Percentiles rank a stretch among this genome's conserved stretches.
These are phyloP conservation scores for Thielaviopsis ethacetica DNA, from an alignment of 2,329 filamentous ascomycete species.

Conservation along the genomic window DNA sequence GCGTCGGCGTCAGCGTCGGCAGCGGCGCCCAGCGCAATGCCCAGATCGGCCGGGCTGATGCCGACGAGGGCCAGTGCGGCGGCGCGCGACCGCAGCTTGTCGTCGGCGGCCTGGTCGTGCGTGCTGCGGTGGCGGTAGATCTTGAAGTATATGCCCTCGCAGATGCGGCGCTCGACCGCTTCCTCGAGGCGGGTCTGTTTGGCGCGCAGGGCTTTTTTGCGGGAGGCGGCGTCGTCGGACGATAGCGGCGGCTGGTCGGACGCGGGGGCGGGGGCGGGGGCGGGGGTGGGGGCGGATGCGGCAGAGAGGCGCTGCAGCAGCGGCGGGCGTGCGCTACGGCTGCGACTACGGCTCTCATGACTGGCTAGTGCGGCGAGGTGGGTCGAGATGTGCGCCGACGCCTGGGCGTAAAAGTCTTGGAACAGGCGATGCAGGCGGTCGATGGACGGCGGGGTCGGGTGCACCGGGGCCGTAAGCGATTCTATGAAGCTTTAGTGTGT, in stretches of 20 bases:
- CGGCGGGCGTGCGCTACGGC: constrained; percentile 27
- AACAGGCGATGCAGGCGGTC: constrained; percentile 74
- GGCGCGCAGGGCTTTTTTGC: constrained; percentile 65
- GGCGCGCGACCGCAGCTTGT: constrained; percentile 85
- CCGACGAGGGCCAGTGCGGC: constrained; percentile 81
- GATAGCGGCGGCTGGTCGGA: constrained; percentile 35
- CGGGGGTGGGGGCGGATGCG: constrained; percentile 28
- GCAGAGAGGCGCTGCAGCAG: constrained; percentile 20
- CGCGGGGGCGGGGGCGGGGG: constrained; percentile 30
- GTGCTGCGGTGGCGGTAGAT: constrained; percentile 87
- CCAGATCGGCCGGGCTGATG: constrained; percentile 73
- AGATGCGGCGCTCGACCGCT: constrained; percentile 72
- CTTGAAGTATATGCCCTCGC: constrained; percentile 69
- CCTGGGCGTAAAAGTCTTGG: constrained; percentile 80
- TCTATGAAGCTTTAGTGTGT: constrained; percentile 79
- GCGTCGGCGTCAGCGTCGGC: constrained; percentile 20
- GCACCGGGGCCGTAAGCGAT: constrained; percentile 71
- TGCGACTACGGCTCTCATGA: constrained; percentile 54
- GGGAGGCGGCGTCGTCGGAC: constrained; percentile 80
- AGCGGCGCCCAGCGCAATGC: constrained; percentile 51
- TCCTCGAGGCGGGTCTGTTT: constrained; percentile 72
- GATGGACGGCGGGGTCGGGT: constrained; percentile 67
- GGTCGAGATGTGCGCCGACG: constrained; percentile 67
- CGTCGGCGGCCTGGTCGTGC: constrained; percentile 86
- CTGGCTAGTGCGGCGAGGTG: constrained; percentile 70